Conservation (phyloP, 2,329 filamentous ascomycete species). For the Bipolaris sorokiniana region DNA sequence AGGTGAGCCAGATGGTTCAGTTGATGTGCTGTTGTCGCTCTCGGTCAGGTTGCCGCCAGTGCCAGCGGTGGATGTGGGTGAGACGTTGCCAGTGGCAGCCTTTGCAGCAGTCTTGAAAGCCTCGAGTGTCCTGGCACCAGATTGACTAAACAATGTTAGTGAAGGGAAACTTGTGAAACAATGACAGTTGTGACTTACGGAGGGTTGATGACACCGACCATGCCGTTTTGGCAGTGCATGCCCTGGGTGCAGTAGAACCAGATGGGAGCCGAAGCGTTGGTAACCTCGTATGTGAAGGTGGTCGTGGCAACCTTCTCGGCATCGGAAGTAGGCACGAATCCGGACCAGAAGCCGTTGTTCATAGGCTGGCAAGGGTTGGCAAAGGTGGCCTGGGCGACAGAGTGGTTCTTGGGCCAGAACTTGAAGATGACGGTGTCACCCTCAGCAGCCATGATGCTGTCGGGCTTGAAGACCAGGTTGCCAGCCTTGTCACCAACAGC, state of each 20-base stretch:
- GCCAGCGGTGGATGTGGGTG: conserved; percentile 33
- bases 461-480: conserved; percentile 44
- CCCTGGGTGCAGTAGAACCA: conserved; percentile 52
- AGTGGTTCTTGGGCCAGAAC: conserved; percentile 51
- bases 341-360: conserved; percentile 47
- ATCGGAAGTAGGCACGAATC: conserved; percentile 41
- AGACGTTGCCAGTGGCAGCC: conserved; percentile 28
- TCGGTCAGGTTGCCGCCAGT: conserved; percentile 34
- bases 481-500: conserved; percentile 38
- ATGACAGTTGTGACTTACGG: conserved; percentile 32
- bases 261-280: conserved; percentile 45
- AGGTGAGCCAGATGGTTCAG: conserved; percentile 9
- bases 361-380: conserved; percentile 43
- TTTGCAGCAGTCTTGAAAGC: conserved; percentile 36
- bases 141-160: conserved; percentile 26
- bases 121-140: conserved; percentile 30
- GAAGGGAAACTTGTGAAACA: background rate
- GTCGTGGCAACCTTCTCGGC: conserved; percentile 30
- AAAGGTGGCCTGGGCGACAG: conserved; percentile 47
- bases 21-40: conserved; percentile 25
- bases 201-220: conserved; percentile 51
- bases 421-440: conserved; percentile 49
- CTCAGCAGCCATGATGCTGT: conserved; percentile 41
- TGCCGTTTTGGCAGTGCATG: conserved; percentile 48
- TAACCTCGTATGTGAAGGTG: conserved; percentile 45